Evolutionary conservation across 805 yeast genomes (phyloP).

Genomic region (Kodamaea sagamina): DNA sequence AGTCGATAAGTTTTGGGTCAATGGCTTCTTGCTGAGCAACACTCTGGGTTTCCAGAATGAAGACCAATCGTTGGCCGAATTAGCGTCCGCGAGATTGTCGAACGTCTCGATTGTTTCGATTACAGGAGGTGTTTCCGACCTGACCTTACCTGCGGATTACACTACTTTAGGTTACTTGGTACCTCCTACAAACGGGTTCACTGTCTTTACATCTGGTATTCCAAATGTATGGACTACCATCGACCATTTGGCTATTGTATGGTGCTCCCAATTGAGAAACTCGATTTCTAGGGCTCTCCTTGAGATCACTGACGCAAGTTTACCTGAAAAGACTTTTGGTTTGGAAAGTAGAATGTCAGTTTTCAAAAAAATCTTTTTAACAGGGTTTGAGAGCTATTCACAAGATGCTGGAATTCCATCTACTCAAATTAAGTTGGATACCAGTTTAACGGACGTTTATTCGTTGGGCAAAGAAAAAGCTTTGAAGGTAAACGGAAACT

Average conservation of each 20-base stretch:
- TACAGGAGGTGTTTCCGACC: slow-evolving; percentile 84
- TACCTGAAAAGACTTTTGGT: slow-evolving; percentile 52
- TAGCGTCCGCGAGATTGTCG: slow-evolving; percentile 41
- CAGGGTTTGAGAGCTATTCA: slow-evolving; percentile 23
- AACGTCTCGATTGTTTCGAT: slow-evolving; percentile 77
- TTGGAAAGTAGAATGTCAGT: slow-evolving; percentile 58
- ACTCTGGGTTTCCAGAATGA: slow-evolving; percentile 10
- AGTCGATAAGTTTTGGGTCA: slow-evolving; percentile 79
- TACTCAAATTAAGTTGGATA: slow-evolving; percentile 12
- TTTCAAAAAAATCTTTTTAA: slow-evolving; percentile 46
- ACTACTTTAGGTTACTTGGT: slow-evolving; percentile 70
- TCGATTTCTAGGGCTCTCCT: slow-evolving; percentile 60
- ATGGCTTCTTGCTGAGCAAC: slow-evolving; percentile 41
- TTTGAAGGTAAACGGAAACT: slow-evolving; percentile 6
- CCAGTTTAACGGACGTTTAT: background rate
- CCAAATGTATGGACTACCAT: slow-evolving; percentile 93
- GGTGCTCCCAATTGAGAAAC: slow-evolving; percentile 88
- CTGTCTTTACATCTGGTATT: slow-evolving; percentile 81
- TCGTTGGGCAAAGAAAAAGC: slow-evolving; percentile 3
- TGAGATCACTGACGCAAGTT: slow-evolving; percentile 54
- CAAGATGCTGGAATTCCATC: background rate
- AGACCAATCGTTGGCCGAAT: background rate
- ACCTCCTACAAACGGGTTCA: slow-evolving; percentile 76
- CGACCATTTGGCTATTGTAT: slow-evolving; percentile 92
- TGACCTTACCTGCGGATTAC: slow-evolving; percentile 86